phyloP scores from a whole-genome alignment of 306 rosid genomes.

The Delonix regia region DNA sequence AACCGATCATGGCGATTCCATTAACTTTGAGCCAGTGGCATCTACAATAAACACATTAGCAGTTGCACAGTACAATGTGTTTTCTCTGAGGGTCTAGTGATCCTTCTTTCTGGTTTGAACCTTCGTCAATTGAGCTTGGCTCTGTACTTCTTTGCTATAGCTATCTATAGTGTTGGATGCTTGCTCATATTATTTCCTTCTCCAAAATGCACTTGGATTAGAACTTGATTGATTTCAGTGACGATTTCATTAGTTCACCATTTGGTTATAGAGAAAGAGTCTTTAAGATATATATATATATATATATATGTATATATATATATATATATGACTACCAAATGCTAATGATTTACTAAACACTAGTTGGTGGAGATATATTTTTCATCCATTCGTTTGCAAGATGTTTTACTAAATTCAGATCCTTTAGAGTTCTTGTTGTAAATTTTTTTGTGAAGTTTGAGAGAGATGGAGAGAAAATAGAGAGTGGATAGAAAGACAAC shows the following conservation, averaged over 20 bases:
- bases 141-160: constrained; percentile 60
- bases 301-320: too few species aligned
- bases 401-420: too few species aligned
- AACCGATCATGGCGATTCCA: neutral
- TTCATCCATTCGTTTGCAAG: too few species aligned
- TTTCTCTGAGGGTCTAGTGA: constrained; percentile 53
- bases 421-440: too few species aligned
- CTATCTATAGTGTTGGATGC: constrained; percentile 53
- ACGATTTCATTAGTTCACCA: neutral
- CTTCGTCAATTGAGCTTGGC: constrained; percentile 55
- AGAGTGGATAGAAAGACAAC: too few species aligned
- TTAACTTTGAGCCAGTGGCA: constrained; percentile 66
- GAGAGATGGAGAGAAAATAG: too few species aligned
- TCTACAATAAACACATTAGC: constrained; percentile 69
- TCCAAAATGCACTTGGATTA: constrained; percentile 55
- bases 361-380: too few species aligned
- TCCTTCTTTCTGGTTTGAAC: constrained; percentile 64
- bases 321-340: too few species aligned
- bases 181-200: constrained; percentile 64
- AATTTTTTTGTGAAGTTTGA: too few species aligned
- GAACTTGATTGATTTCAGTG: constrained; percentile 61
- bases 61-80: constrained; percentile 80
- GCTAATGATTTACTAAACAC: too few species aligned
- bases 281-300: too few species aligned
- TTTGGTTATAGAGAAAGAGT: neutral